Evolutionary conservation across 495 filamentous ascomycete species (phyloP), one percentile per base, ranked within the genome.

Genomic region (Penicillium arizonense): DNA sequence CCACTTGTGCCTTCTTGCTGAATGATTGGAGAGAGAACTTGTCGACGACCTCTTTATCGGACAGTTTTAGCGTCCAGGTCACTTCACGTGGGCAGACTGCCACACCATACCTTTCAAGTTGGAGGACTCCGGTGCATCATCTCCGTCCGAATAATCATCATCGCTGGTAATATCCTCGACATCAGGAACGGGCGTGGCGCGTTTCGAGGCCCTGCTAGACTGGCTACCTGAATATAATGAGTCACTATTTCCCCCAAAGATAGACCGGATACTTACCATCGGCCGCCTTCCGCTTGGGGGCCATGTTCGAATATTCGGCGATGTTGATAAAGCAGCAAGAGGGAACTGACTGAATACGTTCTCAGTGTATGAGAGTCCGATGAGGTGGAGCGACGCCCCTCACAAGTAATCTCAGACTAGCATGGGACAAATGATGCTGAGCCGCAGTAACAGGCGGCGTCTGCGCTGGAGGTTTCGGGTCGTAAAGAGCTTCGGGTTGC

Each of bases 201-300:
- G 73, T 60, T 83, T 85, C 39, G 86, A 87, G 7, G 75, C 76
- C 59, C 79, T 81, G 44, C 78, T 80, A 28, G 77, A 82, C 54
- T 74, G 73, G 56, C 75, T 79, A 52, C 74, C 79, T 82, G 69
- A 37, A 64, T 62, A 43, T 23, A 71, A 59, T 77, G 47, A 74
- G 59, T 68, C 54, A 61, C 34, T 16, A 23, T 38, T 21, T 28
- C 37, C 16, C 3, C 20, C 16, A 12, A 1, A 14, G 20, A 21
- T 12, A 21, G 16, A 28, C 10, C 34, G 11, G 12, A 14, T 11
- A 41, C 57, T 36, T 71, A 71, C 77, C 80, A 36, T 82, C 74
- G 53, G 82, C 68, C 44, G 88, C 89, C 74, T 94, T 92, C 68
- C 89, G 82, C 74, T 94, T 94, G 7, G 80, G 76, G 40, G 87